Evolutionary conservation across 192 early-diverging fungal species (phyloP).

Genomic region (Entophlyctis luteolus): DNA sequence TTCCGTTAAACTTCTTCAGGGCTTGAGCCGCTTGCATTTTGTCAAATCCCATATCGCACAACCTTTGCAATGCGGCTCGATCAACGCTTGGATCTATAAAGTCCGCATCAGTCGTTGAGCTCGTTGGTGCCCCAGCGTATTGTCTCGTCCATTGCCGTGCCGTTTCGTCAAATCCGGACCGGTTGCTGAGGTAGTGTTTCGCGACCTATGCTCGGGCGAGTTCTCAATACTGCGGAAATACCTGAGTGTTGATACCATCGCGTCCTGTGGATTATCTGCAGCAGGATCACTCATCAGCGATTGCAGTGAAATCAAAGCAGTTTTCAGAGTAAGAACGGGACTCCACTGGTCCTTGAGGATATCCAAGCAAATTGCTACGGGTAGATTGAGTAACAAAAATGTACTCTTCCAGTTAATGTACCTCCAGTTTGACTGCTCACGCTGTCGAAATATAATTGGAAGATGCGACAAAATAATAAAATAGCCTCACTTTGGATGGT

Average conservation of each 20-base stretch:
- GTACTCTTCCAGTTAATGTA: too few species aligned
- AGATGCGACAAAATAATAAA: background rate
- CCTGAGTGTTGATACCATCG: conserved; percentile 22
- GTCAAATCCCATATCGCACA: conserved; percentile 58
- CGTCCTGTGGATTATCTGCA: conserved; percentile 56
- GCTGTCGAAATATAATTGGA: background rate
- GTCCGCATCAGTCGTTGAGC: conserved; percentile 6
- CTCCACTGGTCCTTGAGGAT: conserved; percentile 56
- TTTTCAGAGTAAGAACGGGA: conserved; percentile 55
- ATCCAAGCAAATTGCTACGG: conserved; percentile 47
- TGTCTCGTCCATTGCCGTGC: conserved; percentile 46
- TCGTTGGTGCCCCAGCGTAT: conserved; percentile 30
- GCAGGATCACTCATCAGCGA: conserved; percentile 50
- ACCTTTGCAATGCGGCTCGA: conserved; percentile 28
- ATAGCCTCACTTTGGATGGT: conserved; percentile 49
- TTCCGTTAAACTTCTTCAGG: conserved; percentile 31
- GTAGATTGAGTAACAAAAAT: background rate
- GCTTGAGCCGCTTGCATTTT: conserved; percentile 37
- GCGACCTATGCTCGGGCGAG: conserved; percentile 42
- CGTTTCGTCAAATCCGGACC: conserved; percentile 43
- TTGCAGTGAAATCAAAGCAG: conserved; percentile 50
- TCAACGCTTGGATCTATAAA: conserved; percentile 42
- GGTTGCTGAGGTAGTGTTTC: conserved; percentile 41
- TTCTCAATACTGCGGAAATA: too few species aligned
- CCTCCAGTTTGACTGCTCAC: conserved; percentile 56